Conservation (phyloP, 352 stramenopile genomes). For the Globisporangium radiosum region DNA sequence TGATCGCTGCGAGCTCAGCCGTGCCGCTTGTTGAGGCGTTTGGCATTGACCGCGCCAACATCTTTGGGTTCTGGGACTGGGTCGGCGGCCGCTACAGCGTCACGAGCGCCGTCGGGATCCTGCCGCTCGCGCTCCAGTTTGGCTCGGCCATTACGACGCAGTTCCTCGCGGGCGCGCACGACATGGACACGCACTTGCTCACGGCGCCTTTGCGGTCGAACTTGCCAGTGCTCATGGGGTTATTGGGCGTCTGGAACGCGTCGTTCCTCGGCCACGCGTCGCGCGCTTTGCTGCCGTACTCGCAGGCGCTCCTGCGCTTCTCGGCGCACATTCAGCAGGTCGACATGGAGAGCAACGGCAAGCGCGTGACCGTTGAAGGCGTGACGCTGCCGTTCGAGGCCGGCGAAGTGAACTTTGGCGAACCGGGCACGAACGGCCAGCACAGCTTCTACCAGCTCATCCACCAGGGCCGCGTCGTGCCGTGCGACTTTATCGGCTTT, state of each 20-base stretch:
- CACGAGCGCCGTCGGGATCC: slow-evolving; percentile 94
- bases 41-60: slow-evolving; percentile 92
- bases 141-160: slow-evolving; percentile 87
- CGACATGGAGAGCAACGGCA: slow-evolving; percentile 99
- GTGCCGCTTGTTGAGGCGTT: slow-evolving; percentile 86
- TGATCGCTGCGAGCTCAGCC: slow-evolving; percentile 87
- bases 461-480: slow-evolving; percentile 96
- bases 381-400: slow-evolving; percentile 90
- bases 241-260: slow-evolving; percentile 98
- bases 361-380: slow-evolving; percentile 94
- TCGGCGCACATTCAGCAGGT: slow-evolving; percentile 97
- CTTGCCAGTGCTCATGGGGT: slow-evolving; percentile 95
- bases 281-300: slow-evolving; percentile 90
- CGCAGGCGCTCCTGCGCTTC: slow-evolving; percentile 93
- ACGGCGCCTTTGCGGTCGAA: slow-evolving; percentile 90
- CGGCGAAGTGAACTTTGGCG: slow-evolving; percentile 97
- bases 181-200: slow-evolving; percentile 98
- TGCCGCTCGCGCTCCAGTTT: slow-evolving; percentile 96
- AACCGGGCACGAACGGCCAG: slow-evolving; percentile 97
- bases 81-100: slow-evolving; percentile 97
- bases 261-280: slow-evolving; percentile 95
- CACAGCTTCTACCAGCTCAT: slow-evolving; percentile 99
- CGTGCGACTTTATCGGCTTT: slow-evolving; percentile 98
- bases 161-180: slow-evolving; percentile 94
- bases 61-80: slow-evolving; percentile 99